Conservation (phyloP, 2,329 filamentous ascomycete species). For the Diaporthe aspalathi region DNA sequence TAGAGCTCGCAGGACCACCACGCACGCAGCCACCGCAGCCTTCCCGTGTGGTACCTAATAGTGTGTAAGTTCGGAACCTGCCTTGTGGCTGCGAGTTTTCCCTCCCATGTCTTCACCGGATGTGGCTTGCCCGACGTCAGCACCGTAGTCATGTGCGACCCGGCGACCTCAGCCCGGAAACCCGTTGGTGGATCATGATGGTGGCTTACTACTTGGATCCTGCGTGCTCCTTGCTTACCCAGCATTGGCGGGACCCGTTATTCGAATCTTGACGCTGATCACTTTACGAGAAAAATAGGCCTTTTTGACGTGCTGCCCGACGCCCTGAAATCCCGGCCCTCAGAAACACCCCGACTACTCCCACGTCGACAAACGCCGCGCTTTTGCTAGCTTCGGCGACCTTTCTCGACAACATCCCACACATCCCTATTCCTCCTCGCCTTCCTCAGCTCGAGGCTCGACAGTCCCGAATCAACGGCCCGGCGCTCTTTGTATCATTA, state of each 20-base stretch:
- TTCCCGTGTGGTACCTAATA: slow-evolving; percentile 1
- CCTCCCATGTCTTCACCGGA: not conserved
- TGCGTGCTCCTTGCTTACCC: slow-evolving; percentile 20
- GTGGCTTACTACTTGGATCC: slow-evolving; percentile 8
- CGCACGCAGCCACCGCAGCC: not conserved
- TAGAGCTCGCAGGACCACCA: slow-evolving; percentile 16
- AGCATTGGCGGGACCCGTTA: slow-evolving; percentile 9
- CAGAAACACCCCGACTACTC: slow-evolving; percentile 20
- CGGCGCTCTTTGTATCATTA: slow-evolving; percentile 42
- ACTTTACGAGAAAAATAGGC: slow-evolving; percentile 9
- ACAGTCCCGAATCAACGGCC: slow-evolving; percentile 9
- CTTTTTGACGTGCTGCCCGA: slow-evolving; percentile 21
- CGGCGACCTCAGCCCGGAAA: not conserved
- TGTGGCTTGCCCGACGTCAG: not conserved
- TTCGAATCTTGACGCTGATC: slow-evolving; percentile 24
- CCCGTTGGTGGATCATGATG: slow-evolving; percentile 6
- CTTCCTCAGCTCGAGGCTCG: slow-evolving; percentile 18
- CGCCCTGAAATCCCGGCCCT: not conserved
- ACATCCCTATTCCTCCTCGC: not conserved
- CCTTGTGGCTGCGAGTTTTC: not conserved
- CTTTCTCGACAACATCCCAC: slow-evolving; percentile 10
- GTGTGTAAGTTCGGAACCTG: slow-evolving; percentile 19
- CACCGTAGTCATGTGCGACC: not conserved
- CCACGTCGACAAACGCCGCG: slow-evolving; percentile 24
- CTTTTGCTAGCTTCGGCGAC: slow-evolving; percentile 40